Conservation (phyloP, 805 yeast genomes). For the Saturnispora halmiae region DNA sequence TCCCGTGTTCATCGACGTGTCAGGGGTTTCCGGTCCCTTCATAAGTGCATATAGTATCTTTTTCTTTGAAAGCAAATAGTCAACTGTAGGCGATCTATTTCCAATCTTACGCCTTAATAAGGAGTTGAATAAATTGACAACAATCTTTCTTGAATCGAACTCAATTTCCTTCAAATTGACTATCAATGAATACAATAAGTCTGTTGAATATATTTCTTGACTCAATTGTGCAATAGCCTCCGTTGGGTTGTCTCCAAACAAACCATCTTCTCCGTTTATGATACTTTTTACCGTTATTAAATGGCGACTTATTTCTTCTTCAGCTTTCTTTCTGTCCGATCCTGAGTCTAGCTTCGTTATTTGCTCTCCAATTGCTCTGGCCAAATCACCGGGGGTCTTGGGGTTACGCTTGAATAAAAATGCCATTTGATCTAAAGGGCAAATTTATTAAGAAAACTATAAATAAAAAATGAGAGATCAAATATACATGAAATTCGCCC, state of each 20-base stretch:
- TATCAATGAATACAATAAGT: constrained; percentile 55
- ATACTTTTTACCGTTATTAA: constrained; percentile 56
- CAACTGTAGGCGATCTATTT: constrained; percentile 75
- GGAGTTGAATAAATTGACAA: constrained; percentile 60
- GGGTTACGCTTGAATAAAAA: constrained; percentile 87
- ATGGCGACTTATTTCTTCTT: constrained; percentile 66
- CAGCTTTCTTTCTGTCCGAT: constrained; percentile 37
- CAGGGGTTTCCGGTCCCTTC: constrained; percentile 65
- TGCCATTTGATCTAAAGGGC: constrained; percentile 45
- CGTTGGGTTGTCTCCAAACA: constrained; percentile 35
- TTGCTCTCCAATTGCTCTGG: constrained; percentile 66
- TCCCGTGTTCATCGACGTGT: constrained; percentile 66
- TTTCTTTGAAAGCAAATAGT: constrained; percentile 62
- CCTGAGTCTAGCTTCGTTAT: constrained; percentile 47
- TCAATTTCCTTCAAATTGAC: constrained; percentile 57
- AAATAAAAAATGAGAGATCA: no score
- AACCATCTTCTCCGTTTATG: constrained; percentile 38
- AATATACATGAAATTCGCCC: no score
- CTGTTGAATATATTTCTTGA: constrained; percentile 67
- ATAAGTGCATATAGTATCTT: constrained; percentile 54
- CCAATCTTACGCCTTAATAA: constrained; percentile 73
- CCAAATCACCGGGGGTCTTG: constrained; percentile 79
- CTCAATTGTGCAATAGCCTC: constrained; percentile 71
- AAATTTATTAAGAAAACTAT: constrained; percentile 1
- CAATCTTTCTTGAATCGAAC: constrained; percentile 86